Base-by-base conservation (phyloP, 768 basidiomycete species). In the Hypholoma sublateritium region DNA sequence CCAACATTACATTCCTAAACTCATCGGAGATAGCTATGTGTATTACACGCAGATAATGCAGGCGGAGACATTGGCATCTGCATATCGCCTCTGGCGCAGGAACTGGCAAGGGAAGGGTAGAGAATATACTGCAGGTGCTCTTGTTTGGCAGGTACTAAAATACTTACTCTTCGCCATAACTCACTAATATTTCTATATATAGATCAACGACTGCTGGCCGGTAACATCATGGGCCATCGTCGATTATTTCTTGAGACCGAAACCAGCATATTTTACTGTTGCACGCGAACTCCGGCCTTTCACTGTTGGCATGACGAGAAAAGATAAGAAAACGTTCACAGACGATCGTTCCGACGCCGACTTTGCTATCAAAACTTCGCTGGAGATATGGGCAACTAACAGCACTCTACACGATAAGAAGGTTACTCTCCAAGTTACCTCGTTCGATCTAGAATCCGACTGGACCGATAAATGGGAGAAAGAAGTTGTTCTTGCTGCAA, bases 1-100 rank as follows among this genome's bases (percentile, higher is more conserved):
- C 42, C 12, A 32, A 13, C 6, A 45, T 42, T 19, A 11, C 22
- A 46, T 42, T 56, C 14, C 25, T 35, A 36, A n/a, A n/a, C 21
- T 13, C 22, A 41, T 53, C 48, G 44, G 39, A 41, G 22, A 36
- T 41, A 93, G 91, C 70, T 97, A 95, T 72, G 82, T 92, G 13
- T 98, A 94, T 72, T 93, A 91, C 65, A 96, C 96, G 4, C 96
- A 98, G 72, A 75, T 96, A 54, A 95, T 98, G 92, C 96, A 98
- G 72, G 91, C 95, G 3, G 95, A 98, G 72, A 86, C 90, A 2
- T 79, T 98, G 17, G 84, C 87, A 1, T 84, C 90, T 19, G 96
- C 96, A 0, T 97, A 93, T 70, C 85, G 91, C 17, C 76, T 93
- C 1, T 98, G 95, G 96, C 78, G 94, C 55, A 80, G 96, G 16